Evolutionary conservation across 176 grass and related monocot genomes (phyloP), one percentile per base, ranked within the genome.

Genomic region (Lolium perenne): DNA sequence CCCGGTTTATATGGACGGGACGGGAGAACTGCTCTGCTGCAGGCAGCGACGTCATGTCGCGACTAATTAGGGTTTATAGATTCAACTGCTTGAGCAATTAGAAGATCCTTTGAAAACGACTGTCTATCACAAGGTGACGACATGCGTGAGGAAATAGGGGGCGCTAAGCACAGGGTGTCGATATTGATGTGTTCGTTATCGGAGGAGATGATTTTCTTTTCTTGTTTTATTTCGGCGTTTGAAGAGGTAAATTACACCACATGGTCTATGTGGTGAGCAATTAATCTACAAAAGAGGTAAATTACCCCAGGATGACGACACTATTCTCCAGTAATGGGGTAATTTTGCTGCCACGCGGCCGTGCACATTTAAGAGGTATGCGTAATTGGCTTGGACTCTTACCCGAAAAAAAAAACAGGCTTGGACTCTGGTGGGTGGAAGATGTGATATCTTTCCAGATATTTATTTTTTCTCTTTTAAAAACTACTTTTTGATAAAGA

Each of bases 41-140:
- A 10, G 41, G 1, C 4, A 7, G 40, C 40, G 74, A 38, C 29
- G 29, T 38, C 9, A 12, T 40, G 16, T n/a, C 10, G 51, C 0
- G 2, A 5, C 65, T 77, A 17, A 66, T 43, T 77, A 77, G 73
- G 71, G n/a, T 35, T 77, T 77, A 23, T 78, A 45, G 64, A 67
- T 5, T 18, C 7, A 78, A 67, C 18, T 25, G 5, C 26, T 16
- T 7, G 8, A 7, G 10, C 3, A 32, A 58, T 78, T 57, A 46
- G 62, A 16, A n/a, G 9, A 85, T 73, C 70, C n/a, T 1, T 3
- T 11, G 69, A 84, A 84, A 84, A 63, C 71, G 26, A 65, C 59
- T 10, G 26, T 77, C 29, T 40, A 57, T 55, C 26, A 29, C 26
- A 29, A 21, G 72, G 16, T 85, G 73, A 78, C 61, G 74, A 85